These are phyloP conservation scores for Parastagonospora avenae DNA, from an alignment of 2,329 filamentous ascomycete species.

Conservation along the genomic window DNA sequence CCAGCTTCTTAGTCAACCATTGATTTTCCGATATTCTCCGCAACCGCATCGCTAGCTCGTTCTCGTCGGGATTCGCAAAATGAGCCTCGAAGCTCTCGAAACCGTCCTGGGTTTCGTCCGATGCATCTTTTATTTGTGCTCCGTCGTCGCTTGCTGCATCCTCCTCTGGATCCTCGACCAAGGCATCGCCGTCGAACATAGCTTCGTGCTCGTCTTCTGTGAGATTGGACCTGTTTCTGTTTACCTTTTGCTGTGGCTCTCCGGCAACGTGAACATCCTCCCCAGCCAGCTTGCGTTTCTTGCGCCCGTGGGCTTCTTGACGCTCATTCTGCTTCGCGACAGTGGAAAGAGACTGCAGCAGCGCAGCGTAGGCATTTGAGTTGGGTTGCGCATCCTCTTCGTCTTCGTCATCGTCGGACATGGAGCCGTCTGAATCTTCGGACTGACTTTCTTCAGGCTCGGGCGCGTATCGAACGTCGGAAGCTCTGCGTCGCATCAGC, in stretches of 20 bases:
- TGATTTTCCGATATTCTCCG: constrained; percentile 54
- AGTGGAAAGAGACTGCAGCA: constrained; percentile 59
- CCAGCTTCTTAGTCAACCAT: constrained; percentile 53
- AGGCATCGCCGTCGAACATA: background rate
- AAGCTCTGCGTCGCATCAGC: constrained; percentile 23
- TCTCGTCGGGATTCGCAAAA: constrained; percentile 72
- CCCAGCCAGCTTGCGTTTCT: constrained; percentile 57
- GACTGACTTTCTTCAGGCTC: constrained; percentile 21
- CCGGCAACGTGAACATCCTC: background rate
- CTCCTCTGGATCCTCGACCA: background rate
- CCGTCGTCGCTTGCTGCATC: constrained; percentile 6
- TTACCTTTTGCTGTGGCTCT: background rate
- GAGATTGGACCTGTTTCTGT: background rate
- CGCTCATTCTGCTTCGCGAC: constrained; percentile 45
- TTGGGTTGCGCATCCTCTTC: constrained; percentile 30
- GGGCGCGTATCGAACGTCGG: constrained; percentile 22
- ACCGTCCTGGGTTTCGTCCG: constrained; percentile 48
- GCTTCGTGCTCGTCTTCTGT: no score
- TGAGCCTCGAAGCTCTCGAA: constrained; percentile 81
- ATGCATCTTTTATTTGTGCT: no score
- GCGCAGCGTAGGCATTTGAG: constrained; percentile 58
- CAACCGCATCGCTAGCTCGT: constrained; percentile 59
- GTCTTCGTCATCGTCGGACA: constrained; percentile 25
- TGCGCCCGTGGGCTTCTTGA: constrained; percentile 54
- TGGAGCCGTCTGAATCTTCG: constrained; percentile 26